These are phyloP conservation scores for Saussurea involucrata DNA, from an alignment of 129 eudicot species.

Conservation along the genomic window DNA sequence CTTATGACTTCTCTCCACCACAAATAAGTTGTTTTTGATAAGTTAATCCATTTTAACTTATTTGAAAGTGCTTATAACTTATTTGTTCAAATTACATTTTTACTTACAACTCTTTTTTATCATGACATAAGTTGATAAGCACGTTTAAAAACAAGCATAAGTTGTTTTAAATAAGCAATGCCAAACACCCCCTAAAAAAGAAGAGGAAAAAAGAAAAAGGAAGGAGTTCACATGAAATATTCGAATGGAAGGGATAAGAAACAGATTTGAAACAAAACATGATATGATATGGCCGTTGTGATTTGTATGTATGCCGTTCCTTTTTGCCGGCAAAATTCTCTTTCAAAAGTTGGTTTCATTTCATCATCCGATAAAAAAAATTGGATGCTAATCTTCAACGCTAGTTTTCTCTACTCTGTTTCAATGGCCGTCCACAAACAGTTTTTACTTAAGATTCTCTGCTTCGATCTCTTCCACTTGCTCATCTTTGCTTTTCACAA, in stretches of 20 bases:
- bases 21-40: no score
- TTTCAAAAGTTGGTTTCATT: slow-evolving; percentile 21
- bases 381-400: slow-evolving; percentile 24
- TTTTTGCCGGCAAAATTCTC: slow-evolving; percentile 56
- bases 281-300: slow-evolving; percentile 6
- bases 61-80: no score
- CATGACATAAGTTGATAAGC: no score
- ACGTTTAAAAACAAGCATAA: no score
- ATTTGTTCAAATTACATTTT: no score
- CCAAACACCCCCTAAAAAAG: no score
- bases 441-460: slow-evolving; percentile 28
- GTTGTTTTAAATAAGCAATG: no score
- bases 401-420: neutral
- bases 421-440: slow-evolving; percentile 35
- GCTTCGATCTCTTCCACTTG: slow-evolving; percentile 40
- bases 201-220: neutral
- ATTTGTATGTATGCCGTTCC: slow-evolving; percentile 14
- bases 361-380: neutral
- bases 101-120: no score
- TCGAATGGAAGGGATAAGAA: neutral
- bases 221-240: neutral
- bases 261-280: neutral
- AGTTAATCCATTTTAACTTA: no score
- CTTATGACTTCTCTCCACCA: no score
- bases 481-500: slow-evolving; percentile 52